These are phyloP conservation scores for Corymbia calophylla DNA, from an alignment of 441 rosid genomes.

Conservation along the genomic window DNA sequence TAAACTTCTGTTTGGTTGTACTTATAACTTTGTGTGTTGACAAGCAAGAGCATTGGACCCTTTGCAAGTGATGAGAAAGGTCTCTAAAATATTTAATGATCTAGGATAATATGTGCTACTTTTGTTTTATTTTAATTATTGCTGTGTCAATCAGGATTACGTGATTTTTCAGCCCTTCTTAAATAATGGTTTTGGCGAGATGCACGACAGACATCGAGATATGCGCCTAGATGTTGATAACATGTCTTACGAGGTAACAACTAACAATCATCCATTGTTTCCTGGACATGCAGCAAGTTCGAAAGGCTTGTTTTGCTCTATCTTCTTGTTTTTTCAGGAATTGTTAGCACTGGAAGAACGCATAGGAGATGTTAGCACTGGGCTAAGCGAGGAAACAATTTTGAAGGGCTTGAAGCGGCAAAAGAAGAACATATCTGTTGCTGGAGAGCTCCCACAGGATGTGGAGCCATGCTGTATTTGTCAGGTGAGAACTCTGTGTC, in stretches of 20 bases:
- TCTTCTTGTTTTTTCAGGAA: conserved; percentile 36
- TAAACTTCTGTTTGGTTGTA: background rate
- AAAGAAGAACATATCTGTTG: conserved; percentile 13
- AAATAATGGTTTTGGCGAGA: conserved; percentile 53
- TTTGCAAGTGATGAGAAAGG: background rate
- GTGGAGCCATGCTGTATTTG: conserved; percentile 78
- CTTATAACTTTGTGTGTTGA: background rate
- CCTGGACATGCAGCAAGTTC: background rate
- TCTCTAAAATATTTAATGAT: background rate
- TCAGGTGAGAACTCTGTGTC: conserved; percentile 43
- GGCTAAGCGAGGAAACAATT: conserved; percentile 59
- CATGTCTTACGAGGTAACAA: conserved; percentile 86
- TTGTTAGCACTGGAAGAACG: conserved; percentile 79
- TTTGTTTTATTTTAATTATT: background rate
- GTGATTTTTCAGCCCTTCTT: conserved; percentile 62
- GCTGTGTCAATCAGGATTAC: conserved; percentile 45
- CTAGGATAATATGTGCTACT: background rate
- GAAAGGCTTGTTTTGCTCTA: background rate
- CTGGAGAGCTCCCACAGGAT: conserved; percentile 23
- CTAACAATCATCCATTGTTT: background rate
- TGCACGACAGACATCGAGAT: conserved; percentile 77
- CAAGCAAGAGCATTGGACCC: background rate
- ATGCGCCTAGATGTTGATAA: conserved; percentile 90
- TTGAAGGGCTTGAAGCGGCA: conserved; percentile 46
- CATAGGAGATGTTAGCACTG: conserved; percentile 80